Percentiles rank a stretch among this genome's conserved stretches.
Conservation (phyloP, 257 asterid genomes). For the Lavandula angustifolia region DNA sequence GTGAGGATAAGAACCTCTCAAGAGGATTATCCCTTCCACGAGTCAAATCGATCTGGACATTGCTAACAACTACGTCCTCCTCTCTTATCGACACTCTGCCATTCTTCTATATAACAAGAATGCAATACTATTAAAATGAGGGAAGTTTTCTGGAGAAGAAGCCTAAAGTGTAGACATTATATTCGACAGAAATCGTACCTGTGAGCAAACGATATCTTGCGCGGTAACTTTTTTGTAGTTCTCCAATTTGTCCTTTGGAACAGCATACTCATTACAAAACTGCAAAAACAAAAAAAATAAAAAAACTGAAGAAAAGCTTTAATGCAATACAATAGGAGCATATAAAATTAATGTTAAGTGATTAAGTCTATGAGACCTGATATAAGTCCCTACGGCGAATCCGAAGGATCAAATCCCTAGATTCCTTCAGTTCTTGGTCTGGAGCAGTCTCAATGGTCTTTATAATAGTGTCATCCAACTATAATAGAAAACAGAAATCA, state of each 20-base stretch:
- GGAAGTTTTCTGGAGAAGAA: constrained; percentile 14
- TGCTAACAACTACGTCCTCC: constrained; percentile 87
- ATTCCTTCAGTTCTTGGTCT: constrained; percentile 62
- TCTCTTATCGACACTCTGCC: constrained; percentile 54
- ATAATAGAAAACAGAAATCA: constrained; percentile 28
- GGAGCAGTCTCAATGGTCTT: constrained; percentile 92
- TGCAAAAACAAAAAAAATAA: constrained; percentile 49
- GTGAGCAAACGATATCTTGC: constrained; percentile 85
- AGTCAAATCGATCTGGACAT: constrained; percentile 82
- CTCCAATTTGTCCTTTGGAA: constrained; percentile 78
- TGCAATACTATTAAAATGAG: constrained; percentile 5
- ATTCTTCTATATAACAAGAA: constrained; percentile 47
- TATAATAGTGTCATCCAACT: constrained; percentile 88
- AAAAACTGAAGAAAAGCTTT: constrained; percentile 2
- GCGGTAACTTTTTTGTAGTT: constrained; percentile 80
- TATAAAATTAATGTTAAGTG: background rate
- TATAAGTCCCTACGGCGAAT: constrained; percentile 84
- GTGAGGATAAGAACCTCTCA: constrained; percentile 63
- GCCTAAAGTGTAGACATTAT: background rate
- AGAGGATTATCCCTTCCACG: constrained; percentile 87
- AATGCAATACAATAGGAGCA: constrained; percentile 9
- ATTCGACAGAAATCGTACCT: constrained; percentile 47
- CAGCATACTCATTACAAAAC: constrained; percentile 93
- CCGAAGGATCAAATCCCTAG: constrained; percentile 86
- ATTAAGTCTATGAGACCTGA: constrained; percentile 50